phyloP scores from a whole-genome alignment of 208 protist species.

The Strigomonas culicis region DNA sequence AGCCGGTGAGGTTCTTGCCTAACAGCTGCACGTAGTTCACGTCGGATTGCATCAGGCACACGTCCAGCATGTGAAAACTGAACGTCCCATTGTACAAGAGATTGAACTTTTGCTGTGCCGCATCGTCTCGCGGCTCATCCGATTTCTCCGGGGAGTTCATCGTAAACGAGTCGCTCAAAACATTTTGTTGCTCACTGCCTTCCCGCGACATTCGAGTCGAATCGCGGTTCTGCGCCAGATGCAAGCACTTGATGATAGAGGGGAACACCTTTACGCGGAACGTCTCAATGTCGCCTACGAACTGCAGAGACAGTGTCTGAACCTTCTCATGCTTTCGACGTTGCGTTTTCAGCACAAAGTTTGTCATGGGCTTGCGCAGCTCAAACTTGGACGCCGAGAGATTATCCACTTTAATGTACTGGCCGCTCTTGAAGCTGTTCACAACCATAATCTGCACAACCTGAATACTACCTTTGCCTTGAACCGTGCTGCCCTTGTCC shows the following conservation, averaged over 20 bases:
- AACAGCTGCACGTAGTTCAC: constrained; percentile 66
- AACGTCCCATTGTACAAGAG: constrained; percentile 68
- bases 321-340: constrained; percentile 25
- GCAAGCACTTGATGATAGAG: neutral
- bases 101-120: constrained; percentile 11
- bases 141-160: neutral
- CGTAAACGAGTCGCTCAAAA: neutral
- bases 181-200: neutral
- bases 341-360: constrained; percentile 54
- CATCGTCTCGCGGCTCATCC: neutral
- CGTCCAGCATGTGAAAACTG: constrained; percentile 57
- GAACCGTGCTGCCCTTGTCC: constrained; percentile 41
- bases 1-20: constrained; percentile 55
- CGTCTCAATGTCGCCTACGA: constrained; percentile 48
- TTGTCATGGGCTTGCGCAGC: constrained; percentile 34
- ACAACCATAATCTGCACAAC: constrained; percentile 36
- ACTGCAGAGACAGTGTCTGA: constrained; percentile 34
- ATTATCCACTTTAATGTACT: constrained; percentile 34
- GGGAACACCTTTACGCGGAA: constrained; percentile 9
- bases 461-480: constrained; percentile 49
- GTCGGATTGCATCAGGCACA: constrained; percentile 48
- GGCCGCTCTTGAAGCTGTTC: constrained; percentile 39
- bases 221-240: neutral
- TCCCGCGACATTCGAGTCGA: neutral
- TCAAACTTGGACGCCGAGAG: constrained; percentile 30